These are phyloP conservation scores for Exsudoporus floridanus DNA, from an alignment of 1,284 basidiomycete genomes.

Conservation along the genomic window DNA sequence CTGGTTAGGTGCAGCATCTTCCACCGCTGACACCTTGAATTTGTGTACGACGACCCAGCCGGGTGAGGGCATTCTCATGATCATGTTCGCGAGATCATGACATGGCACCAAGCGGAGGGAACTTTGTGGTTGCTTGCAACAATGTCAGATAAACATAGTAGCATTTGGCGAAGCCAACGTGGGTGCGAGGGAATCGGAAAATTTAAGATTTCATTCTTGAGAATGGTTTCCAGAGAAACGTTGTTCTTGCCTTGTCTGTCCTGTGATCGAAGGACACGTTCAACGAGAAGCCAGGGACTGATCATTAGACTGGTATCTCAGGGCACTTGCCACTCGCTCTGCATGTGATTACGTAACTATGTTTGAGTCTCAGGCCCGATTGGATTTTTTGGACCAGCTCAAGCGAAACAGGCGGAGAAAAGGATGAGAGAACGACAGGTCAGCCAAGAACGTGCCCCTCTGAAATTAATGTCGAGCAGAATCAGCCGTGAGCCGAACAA, in stretches of 20 bases:
- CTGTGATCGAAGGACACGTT: constrained; percentile 7
- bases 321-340: not conserved
- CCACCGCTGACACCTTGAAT: constrained; percentile 7
- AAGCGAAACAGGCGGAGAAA: not conserved
- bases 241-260: constrained; percentile 1
- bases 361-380: not conserved
- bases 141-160: constrained; percentile 12
- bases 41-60: constrained; percentile 10
- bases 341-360: not conserved
- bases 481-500: constrained; percentile 3
- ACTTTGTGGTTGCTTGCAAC: constrained; percentile 1
- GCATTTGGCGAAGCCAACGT: constrained; percentile 12
- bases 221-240: constrained; percentile 10
- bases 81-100: constrained; percentile 6
- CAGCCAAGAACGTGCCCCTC: constrained; percentile 1
- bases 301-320: constrained; percentile 2
- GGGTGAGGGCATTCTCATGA: constrained; percentile 28
- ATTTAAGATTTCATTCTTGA: constrained; percentile 9
- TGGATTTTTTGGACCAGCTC: not conserved
- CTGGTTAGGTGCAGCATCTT: constrained; percentile 10
- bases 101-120: constrained; percentile 4
- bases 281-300: not conserved
- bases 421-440: too few relatives aligned
- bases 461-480: not conserved
- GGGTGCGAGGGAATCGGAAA: constrained; percentile 8